Base-by-base conservation (phyloP, 768 basidiomycete genomes). In the Collybiopsis confluens region DNA sequence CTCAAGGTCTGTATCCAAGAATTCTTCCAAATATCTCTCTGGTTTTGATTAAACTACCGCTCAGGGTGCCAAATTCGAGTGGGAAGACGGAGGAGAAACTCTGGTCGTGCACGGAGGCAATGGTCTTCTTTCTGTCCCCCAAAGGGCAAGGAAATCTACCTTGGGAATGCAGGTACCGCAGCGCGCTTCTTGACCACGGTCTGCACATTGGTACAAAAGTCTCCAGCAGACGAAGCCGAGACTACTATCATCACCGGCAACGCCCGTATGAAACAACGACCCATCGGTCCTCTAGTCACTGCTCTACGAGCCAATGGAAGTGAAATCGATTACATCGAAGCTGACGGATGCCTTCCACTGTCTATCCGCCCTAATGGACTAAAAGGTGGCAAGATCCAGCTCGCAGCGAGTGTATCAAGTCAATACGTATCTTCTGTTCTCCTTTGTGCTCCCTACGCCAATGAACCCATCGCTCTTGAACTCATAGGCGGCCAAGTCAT, bases 361-460 rank as follows among this genome's bases (percentile, higher is more conserved):
- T 80, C 87, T 18, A 94, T 98, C 56, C 79, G 82, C 2, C 88
- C 94, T 5, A 75, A 83, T 10, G 93, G 96, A 16, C 78, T 98
- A 37, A 79, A 80, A 54, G 97, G 96, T 16, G 86, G 86, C 0
- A 79, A 70, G 3, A 91, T 98, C 62, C 79, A 86, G 62, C 83
- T 99, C 44, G 90, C 95, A 1, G 97, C 97, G 5, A 92, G 85
- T 62, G 90, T 99, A 6, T 98, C 95, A 4, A 93, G 90, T 61
- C 97, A 99, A 83, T 99, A 98, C 64, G 97, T 98, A 33, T 97
- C 93, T 3, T 95, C 94, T 8, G 92, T 98, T 65, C 81, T 99
- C 6, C 86, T 98, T 36, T 97, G 94, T 65, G 95, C 97, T 0
- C 97, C 96, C 1, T 99, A 98, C 64, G 94, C 96, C 1, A 62